Conservation (phyloP, 768 basidiomycete species). For the Pulveroboletus ravenelii region DNA sequence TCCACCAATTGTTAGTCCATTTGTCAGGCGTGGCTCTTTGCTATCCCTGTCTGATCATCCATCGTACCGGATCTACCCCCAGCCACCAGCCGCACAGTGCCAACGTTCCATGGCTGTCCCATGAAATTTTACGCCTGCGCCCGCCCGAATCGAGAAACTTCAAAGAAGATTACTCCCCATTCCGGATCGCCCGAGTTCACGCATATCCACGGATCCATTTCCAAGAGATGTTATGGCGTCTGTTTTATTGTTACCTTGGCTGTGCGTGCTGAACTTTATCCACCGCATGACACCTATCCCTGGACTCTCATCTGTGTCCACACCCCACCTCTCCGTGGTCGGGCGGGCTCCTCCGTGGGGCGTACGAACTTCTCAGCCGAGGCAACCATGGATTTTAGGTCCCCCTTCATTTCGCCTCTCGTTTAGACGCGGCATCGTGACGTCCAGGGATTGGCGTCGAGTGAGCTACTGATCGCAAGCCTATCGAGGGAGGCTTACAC, state of each 20-base stretch:
- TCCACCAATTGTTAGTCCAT: conserved; percentile 18
- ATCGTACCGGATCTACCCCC: conserved; percentile 24
- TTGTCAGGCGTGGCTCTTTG: conserved; percentile 11
- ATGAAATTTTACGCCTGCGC: conserved; percentile 15
- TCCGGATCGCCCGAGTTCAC: conserved; percentile 9
- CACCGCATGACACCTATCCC: neutral
- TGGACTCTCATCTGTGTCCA: neutral
- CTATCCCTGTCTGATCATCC: conserved; percentile 10
- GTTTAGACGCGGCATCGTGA: neutral
- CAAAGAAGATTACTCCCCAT: conserved; percentile 21
- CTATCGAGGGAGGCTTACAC: too few species aligned
- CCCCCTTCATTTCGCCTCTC: conserved; percentile 7
- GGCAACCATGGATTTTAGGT: too few species aligned
- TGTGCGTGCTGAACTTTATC: conserved; percentile 22
- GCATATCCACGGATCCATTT: too few species aligned
- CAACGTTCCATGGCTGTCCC: conserved; percentile 10
- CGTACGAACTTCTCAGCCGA: neutral
- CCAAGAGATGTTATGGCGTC: too few species aligned
- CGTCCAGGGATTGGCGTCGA: too few species aligned
- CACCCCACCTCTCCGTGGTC: neutral
- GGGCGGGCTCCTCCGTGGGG: too few species aligned
- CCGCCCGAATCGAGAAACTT: conserved; percentile 29
- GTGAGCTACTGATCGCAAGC: too few species aligned
- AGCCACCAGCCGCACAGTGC: neutral
- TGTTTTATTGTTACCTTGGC: conserved; percentile 13